These are phyloP conservation scores for Hymenoscyphus scutula DNA, from an alignment of 2,329 filamentous ascomycete species.

Conservation along the genomic window DNA sequence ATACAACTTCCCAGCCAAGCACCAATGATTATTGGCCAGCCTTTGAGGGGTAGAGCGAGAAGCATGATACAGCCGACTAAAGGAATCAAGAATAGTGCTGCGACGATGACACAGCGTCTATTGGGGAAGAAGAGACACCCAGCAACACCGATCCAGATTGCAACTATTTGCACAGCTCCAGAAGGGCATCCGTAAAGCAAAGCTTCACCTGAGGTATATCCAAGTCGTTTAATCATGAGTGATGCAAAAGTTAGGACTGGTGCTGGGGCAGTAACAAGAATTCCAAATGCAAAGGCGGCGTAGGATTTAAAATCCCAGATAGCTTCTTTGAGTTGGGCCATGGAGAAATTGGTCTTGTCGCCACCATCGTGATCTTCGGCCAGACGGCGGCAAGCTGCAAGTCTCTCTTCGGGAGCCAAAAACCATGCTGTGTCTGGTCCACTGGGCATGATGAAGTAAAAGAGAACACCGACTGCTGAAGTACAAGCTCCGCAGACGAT, in stretches of 20 bases:
- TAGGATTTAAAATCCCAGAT: constrained; percentile 41
- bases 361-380: constrained; percentile 41
- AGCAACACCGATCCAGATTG: constrained; percentile 46
- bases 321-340: constrained; percentile 44
- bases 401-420: constrained; percentile 43
- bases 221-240: constrained; percentile 47
- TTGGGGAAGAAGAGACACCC: constrained; percentile 41
- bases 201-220: constrained; percentile 43
- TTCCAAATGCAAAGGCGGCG: constrained; percentile 45
- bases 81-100: constrained; percentile 43
- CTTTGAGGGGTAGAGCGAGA: constrained; percentile 41
- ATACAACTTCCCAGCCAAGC: constrained; percentile 49
- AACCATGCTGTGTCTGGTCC: constrained; percentile 50
- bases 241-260: constrained; percentile 49
- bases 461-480: constrained; percentile 41
- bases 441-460: constrained; percentile 47
- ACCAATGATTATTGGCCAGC: constrained; percentile 48
- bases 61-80: constrained; percentile 46
- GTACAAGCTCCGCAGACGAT: constrained; percentile 50
- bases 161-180: constrained; percentile 45
- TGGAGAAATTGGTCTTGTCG: constrained; percentile 45
- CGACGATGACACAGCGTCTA: constrained; percentile 40
- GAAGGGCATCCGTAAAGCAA: constrained; percentile 48
- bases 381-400: constrained; percentile 41
- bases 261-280: constrained; percentile 47